Base-by-base conservation (phyloP, 805 yeast species). In the Zygosaccharomyces pseudorouxii region DNA sequence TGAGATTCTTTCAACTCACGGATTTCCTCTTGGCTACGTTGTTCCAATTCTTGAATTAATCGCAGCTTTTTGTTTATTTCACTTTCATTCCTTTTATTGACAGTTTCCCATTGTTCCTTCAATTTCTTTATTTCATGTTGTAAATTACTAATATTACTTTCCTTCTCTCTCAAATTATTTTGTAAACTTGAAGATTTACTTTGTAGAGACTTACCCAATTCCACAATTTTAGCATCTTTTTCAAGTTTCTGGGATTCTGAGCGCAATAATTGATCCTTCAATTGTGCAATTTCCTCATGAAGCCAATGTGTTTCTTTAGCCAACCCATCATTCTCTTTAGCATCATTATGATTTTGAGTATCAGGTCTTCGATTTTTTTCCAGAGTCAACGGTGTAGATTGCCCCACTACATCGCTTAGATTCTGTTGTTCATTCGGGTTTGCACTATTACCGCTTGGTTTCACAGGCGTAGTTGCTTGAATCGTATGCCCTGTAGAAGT, bases 331-430 rank as follows among this genome's bases (percentile, higher is more conserved):
- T 29, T 18, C 11, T 41, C 36, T 29, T 28, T 41, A 29, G 19
- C 22, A 14, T 35, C 38, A 5, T 47, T 37, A 16, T 27, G 33
- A 14, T 16, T 30, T 33, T 29, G 36, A 35, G 20, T 8, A 9
- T 4, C 37, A 14, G 37, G 12, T 14, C 11, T 33, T 9, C 19
- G 36, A 29, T 29, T 35, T 22, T 43, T 47, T 22, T 45, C 54
- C 38, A 47, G 31, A 8, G 57, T 48, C 33, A 57, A 38, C 12
- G 60, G 60, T 3, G 60, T 57, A 8, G 59, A 55, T 37, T 57
- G 60, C 11, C 57, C 57, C 35, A 53, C 47, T n/a, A 57, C 52
- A 19, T 55, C 56, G 16, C 47, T 49, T 16, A 55, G 51, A 16
- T 52, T 46, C 20, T 53, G 54, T 7, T 48, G 52, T 18, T 44